phyloP scores from a whole-genome alignment of 306 rosid species.

The Ormosia emarginata region DNA sequence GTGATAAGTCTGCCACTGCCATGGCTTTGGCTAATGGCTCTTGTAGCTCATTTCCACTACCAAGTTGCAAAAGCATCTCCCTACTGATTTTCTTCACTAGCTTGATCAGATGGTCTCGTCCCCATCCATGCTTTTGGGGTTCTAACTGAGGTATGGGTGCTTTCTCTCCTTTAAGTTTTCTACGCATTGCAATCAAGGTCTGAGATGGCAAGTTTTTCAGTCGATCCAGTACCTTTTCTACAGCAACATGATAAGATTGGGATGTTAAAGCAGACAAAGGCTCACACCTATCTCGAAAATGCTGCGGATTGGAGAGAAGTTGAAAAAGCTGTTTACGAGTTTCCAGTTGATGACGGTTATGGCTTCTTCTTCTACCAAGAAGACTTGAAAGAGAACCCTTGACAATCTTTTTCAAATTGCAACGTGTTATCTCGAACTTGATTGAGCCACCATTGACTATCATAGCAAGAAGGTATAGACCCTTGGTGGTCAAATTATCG shows the following conservation, averaged over 20 bases:
- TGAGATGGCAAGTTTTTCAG: slow-evolving; percentile 46
- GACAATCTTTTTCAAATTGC: slow-evolving; percentile 55
- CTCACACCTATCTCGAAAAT: slow-evolving; percentile 37
- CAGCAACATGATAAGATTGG: slow-evolving; percentile 35
- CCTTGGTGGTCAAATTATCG: slow-evolving; percentile 63
- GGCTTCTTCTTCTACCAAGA: slow-evolving; percentile 27
- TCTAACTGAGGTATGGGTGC: slow-evolving; percentile 45
- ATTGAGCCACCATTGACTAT: slow-evolving; percentile 41
- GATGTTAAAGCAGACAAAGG: slow-evolving; percentile 29
- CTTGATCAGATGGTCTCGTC: slow-evolving; percentile 33
- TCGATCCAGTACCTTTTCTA: slow-evolving; percentile 34
- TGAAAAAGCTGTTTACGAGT: slow-evolving; percentile 37
- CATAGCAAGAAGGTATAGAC: slow-evolving; percentile 55
- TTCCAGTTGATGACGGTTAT: slow-evolving; percentile 21
- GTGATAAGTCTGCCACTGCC: slow-evolving; percentile 71
- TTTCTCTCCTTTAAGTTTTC: slow-evolving; percentile 51
- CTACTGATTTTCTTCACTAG: slow-evolving; percentile 34
- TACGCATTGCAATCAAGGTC: slow-evolving; percentile 63
- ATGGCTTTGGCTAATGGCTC: slow-evolving; percentile 77
- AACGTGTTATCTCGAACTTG: slow-evolving; percentile 56
- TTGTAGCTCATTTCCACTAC: slow-evolving; percentile 46
- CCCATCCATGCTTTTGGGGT: slow-evolving; percentile 45
- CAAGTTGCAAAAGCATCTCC: slow-evolving; percentile 53
- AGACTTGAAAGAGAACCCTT: slow-evolving; percentile 41
- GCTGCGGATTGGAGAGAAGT: slow-evolving; percentile 50